These are phyloP conservation scores for Aspergillus spinulosporus DNA, from an alignment of 2,329 filamentous ascomycete species.

Conservation along the genomic window DNA sequence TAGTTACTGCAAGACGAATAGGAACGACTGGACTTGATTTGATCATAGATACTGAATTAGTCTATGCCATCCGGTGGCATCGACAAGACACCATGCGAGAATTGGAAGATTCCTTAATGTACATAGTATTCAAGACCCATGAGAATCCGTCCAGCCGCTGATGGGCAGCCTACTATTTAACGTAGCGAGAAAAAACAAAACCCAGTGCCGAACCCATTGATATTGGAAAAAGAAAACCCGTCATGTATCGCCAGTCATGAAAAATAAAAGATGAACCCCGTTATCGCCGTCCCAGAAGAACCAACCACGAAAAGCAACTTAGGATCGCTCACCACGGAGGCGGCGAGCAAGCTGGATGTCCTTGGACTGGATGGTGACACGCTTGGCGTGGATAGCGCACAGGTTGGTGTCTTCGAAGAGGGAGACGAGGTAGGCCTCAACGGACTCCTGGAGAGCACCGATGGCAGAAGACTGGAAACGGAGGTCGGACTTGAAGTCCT, in stretches of 20 bases:
- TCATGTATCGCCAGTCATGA: slow-evolving; percentile 48
- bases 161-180: slow-evolving; percentile 34
- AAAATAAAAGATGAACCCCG: slow-evolving; percentile 40
- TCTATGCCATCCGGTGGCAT: slow-evolving; percentile 38
- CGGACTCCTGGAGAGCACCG: slow-evolving; percentile 94
- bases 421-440: slow-evolving; percentile 97
- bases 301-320: slow-evolving; percentile 42
- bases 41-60: slow-evolving; percentile 31
- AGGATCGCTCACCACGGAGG: slow-evolving; percentile 91
- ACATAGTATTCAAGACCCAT: slow-evolving; percentile 34
- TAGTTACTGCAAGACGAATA: slow-evolving; percentile 1
- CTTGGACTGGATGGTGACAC: slow-evolving; percentile 92
- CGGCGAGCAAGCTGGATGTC: slow-evolving; percentile 96
- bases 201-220: slow-evolving; percentile 35
- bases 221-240: slow-evolving; percentile 40
- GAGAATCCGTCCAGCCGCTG: slow-evolving; percentile 32
- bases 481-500: slow-evolving; percentile 92
- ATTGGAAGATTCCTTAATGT: slow-evolving; percentile 34
- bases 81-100: slow-evolving; percentile 31
- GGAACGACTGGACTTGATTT: slow-evolving; percentile 23
- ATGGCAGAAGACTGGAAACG: slow-evolving; percentile 99
- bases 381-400: slow-evolving; percentile 98
- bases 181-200: slow-evolving; percentile 34
- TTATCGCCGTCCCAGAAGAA: slow-evolving; percentile 44
- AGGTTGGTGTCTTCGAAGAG: slow-evolving; percentile 98